These are phyloP conservation scores for Hamamelis virginiana DNA, from an alignment of 164 flowering plant genomes.

Conservation along the genomic window DNA sequence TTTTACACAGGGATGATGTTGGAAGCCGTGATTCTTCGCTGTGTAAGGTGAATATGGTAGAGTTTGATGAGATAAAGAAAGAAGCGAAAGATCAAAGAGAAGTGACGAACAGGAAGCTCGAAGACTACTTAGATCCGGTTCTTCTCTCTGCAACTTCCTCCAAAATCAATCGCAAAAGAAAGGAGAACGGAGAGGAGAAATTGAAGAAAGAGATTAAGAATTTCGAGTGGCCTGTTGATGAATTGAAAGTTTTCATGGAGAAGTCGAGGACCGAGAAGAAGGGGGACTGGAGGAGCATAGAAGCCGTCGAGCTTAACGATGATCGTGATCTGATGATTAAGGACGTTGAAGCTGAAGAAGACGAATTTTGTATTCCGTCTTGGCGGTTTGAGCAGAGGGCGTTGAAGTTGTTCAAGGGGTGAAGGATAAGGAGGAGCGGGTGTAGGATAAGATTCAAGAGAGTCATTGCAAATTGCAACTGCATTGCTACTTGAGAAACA, in stretches of 20 bases:
- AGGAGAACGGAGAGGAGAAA: not conserved
- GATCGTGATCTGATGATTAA: constrained; percentile 6
- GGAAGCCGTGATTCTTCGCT: not conserved
- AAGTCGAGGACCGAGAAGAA: not conserved
- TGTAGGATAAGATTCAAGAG: constrained; percentile 8
- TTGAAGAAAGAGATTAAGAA: not conserved
- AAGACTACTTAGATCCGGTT: not conserved
- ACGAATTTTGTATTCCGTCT: constrained; percentile 15
- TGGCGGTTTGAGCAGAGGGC: constrained; percentile 22
- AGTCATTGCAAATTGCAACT: too few species aligned
- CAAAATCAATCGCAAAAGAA: constrained; percentile 10
- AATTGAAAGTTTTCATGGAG: constrained; percentile 16
- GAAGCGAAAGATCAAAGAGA: too few species aligned
- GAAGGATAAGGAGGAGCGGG: too few species aligned
- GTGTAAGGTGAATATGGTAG: not conserved
- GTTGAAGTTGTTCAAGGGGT: not conserved
- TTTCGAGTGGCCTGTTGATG: constrained; percentile 27
- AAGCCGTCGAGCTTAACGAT: constrained; percentile 16
- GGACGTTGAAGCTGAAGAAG: not conserved
- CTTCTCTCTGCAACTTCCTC: constrained; percentile 22
- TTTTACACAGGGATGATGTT: not conserved
- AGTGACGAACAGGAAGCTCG: constrained; percentile 6
- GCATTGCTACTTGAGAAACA: too few species aligned
- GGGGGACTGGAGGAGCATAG: constrained; percentile 1
- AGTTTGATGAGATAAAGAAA: not conserved